Base-by-base conservation (phyloP, 2,329 filamentous ascomycete species). In the Verticillium zaregamsianum region DNA sequence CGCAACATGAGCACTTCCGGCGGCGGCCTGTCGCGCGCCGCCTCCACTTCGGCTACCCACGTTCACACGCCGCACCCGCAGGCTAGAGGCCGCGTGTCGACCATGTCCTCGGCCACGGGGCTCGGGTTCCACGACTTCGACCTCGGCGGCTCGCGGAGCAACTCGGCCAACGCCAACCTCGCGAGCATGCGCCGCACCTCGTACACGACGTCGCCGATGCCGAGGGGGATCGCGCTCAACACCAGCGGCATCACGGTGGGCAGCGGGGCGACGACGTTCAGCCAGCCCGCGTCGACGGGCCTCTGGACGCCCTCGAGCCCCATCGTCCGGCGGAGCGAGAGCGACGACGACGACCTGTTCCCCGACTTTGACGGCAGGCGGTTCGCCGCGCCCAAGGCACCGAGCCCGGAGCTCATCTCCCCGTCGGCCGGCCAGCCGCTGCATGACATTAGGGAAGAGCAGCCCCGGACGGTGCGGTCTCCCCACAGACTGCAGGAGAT, bases 301-400 rank as follows among this genome's bases (percentile, higher is more conserved):
- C 72, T 84, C 12, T 82, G 83, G 81, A 77, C 76, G 23, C 79
- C 80, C 12, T 72, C 73, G 17, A 28, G 31, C 17, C 23, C 69
- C 66, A 59, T 67, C 70, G 49, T 63, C 63, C 58, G 17, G 45
- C 33, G 57, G 66, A 14, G 69, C 32, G 78, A 81, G 15, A 75
- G 78, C 8, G 79, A 81, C 23, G 79, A 82, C 23, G 79, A 82
- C 57, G 71, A 77, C 58, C 77, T 84, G 67, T 74, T 85, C 5
- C 77, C 84, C 2, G 80, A 85, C 67, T 85, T 86, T 68, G 79
- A 79, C 56, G 74, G 77, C 60, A 75, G 73, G 64, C 74, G 64
- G 68, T 49, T 49, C 20, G 45, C 45, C 7, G 7, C 45, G 20
- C 45, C 45, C 45, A 49, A 49, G 45, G 45, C 45, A 7, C 45